Base-by-base conservation (phyloP, 768 basidiomycete genomes). In the Ramaria rubella region DNA sequence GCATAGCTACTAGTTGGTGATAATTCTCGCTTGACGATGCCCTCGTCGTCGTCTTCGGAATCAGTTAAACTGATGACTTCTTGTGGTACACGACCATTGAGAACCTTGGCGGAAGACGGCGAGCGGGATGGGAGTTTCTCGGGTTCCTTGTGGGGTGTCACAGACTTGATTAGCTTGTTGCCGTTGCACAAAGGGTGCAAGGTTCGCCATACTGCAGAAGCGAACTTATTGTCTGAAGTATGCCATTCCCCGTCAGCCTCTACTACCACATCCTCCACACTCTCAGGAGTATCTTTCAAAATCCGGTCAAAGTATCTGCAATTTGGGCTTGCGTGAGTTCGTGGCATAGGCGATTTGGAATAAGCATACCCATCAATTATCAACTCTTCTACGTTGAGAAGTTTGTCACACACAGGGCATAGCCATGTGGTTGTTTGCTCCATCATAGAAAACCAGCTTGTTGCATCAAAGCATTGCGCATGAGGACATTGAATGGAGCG, bases 191-290 rank as follows among this genome's bases (percentile, higher is more conserved):
- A 5, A 14, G 54, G 57, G 31, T 58, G 29, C 38, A 58, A 52
- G 9, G 42, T 33, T 27, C 77, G 81, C 93, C 94, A 96, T 29
- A 69, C 72, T 1, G 73, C 63, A 19, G 90, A 93, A 1, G 81
- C 92, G 64, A 81, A 87, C 69, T 87, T 91, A 73, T 87, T 80
- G 70, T 98, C 93, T 17, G 80, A 73, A 1, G 93, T 93, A 67
- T 96, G 94, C 96, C 96, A 99, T 67, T 94, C 87, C 1, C 93
- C 94, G 67, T 95, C 86, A 5, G 91, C 82, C 69, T 99, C 95
- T 15, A 99, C 84, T 55, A 95, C 79, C 24, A 99, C 93, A 61
- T 96, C 90, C 49, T 99, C 96, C 12, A 91, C 83, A 52, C 74
- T 76, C 23, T 94, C 89, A 0, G 89, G 79, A 3, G 86, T 90